Evolutionary conservation across 129 eudicot genomes (phyloP), one percentile per base, ranked within the genome.

Genomic region (Glebionis coronaria): DNA sequence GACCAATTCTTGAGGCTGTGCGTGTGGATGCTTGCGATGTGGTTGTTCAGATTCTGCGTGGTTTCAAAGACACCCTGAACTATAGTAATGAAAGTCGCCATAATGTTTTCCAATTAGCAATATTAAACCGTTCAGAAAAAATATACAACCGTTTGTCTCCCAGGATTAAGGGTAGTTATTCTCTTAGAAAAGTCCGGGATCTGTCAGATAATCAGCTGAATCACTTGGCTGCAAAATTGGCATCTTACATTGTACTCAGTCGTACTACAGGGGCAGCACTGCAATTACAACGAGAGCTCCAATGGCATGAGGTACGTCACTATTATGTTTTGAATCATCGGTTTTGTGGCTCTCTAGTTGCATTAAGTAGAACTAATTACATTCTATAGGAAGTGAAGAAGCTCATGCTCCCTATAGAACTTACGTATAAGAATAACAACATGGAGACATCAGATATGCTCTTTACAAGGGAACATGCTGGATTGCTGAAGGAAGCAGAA

Each of bases 261-360:
- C 73, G 69, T 29, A 25, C 54, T 15, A 20, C 79, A 3, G 79
- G 79, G 11, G 68, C 73, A 74, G 68, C 79, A 45, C 15, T 75
- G 35, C 79, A 75, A 19, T 35, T 35, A 35, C 42, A 35, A 35
- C 42, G 9, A 35, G 10, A 35, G 42, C 42, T 35, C 42, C 42
- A 75, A 40, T 75, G 79, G 79, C 31, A 27, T 45, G 23, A 75
- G 79, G 73, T 75, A 75, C 4, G 8, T 21, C 14, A 10, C 20
- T 13, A 8, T 25, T 12, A 0, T 1, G 16, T 27, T 58, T 16
- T 47, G 0, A 44, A 2, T 13, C 8, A 8, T 27, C 4, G 20
- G 15, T 49, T 25, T 46, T 46, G 9, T 13, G 23, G 12, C 27
- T 9, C 3, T 35, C 10, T 35, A 7, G 46, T 49, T 44, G 23